A percentile compares a stretch with the other conserved stretches of the same genome.
Conservation (phyloP, 176 grass and related monocot species). For the Leersia perrieri region DNA sequence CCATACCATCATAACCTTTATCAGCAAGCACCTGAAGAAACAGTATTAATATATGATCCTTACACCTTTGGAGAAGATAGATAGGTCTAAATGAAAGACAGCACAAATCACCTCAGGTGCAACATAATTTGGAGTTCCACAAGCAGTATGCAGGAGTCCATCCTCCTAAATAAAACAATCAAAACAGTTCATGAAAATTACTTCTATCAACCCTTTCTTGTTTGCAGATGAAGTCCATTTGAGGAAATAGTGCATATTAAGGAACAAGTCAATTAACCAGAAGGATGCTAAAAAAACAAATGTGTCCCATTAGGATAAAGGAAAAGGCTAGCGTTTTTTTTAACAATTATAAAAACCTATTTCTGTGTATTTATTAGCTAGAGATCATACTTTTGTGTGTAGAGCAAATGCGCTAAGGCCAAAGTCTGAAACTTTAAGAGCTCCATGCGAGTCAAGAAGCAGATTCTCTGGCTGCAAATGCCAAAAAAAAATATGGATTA, state of each 20-base stretch:
- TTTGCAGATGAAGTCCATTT: not conserved
- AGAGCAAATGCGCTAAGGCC: conserved; percentile 85
- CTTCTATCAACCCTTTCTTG: not conserved
- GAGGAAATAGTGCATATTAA: not conserved
- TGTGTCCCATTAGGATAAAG: not conserved
- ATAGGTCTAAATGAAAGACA: not conserved
- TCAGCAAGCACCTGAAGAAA: conserved; percentile 80
- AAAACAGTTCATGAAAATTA: not conserved
- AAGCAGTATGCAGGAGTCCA: conserved; percentile 91
- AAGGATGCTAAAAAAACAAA: not conserved
- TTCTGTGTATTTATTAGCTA: conserved; percentile 14
- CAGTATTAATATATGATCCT: not conserved
- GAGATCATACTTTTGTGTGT: conserved; percentile 63
- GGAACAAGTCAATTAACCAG: not conserved
- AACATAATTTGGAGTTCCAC: conserved; percentile 97
- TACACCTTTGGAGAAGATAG: conserved; percentile 25
- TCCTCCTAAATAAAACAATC: conserved; percentile 47
- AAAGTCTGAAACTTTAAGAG: conserved; percentile 95
- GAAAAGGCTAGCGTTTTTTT: not conserved
- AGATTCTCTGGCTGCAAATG: conserved; percentile 91
- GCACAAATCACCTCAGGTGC: conserved; percentile 81
- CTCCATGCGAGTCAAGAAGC: conserved; percentile 77
- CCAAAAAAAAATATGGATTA: conserved; percentile 24
- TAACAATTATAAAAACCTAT: not conserved
- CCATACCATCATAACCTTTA: conserved; percentile 90